Evolutionary conservation across 169 alveolate genomes (phyloP).

Genomic region (Toxoplasma gondii): DNA sequence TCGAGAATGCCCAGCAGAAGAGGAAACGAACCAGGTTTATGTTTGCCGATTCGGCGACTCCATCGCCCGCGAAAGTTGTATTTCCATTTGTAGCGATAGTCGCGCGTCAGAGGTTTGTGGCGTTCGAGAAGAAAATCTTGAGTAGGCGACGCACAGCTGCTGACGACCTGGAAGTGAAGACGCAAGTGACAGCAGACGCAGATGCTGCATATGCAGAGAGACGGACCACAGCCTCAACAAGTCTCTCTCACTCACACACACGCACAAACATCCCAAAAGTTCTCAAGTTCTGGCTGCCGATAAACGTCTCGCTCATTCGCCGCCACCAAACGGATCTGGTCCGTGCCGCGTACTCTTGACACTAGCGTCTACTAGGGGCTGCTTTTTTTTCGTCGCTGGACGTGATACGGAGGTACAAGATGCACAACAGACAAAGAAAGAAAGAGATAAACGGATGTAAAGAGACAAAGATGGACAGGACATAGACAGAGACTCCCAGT

Average conservation of each 20-base stretch:
- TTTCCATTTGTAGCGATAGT: conserved; percentile 88
- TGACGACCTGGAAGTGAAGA: conserved; percentile 24
- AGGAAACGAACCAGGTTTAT: conserved; percentile 77
- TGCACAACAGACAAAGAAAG: not conserved
- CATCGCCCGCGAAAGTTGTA: conserved; percentile 82
- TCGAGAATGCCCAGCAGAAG: too few relatives aligned
- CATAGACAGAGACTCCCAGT: not conserved
- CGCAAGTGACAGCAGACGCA: not conserved
- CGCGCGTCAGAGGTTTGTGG: conserved; percentile 84
- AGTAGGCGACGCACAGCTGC: conserved; percentile 27
- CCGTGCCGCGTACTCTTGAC: too few relatives aligned
- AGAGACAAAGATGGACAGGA: not conserved
- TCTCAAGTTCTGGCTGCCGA: too few relatives aligned
- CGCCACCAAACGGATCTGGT: too few relatives aligned
- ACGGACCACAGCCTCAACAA: too few relatives aligned
- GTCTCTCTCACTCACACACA: too few relatives aligned
- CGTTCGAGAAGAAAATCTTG: conserved; percentile 35
- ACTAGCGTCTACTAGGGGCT: too few relatives aligned
- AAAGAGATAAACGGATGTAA: not conserved
- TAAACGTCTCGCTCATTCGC: too few relatives aligned
- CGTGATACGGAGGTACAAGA: not conserved
- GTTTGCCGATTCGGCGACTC: conserved; percentile 79
- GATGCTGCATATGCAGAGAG: too few relatives aligned
- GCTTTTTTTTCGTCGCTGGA: too few relatives aligned
- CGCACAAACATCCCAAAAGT: too few relatives aligned